These are phyloP conservation scores for Nemophila menziesii DNA, from an alignment of 257 asterid species.

Conservation along the genomic window DNA sequence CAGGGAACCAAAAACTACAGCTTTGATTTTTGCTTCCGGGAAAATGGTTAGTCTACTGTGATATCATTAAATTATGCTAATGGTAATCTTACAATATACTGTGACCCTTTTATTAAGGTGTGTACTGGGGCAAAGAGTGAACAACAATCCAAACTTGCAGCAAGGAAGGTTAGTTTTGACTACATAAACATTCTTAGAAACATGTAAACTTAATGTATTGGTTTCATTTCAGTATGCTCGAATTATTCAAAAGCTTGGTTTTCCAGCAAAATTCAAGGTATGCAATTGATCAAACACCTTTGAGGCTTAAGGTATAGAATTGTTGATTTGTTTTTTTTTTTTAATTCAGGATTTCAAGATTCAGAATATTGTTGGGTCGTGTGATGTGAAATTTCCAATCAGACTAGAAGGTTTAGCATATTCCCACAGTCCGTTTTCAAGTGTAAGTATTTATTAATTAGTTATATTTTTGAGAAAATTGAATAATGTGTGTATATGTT, in stretches of 20 bases:
- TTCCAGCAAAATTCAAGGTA: constrained; percentile 31
- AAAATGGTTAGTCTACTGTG: too few species aligned
- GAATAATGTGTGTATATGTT: not conserved
- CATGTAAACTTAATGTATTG: too few species aligned
- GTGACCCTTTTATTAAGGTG: too few species aligned
- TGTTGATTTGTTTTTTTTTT: not conserved
- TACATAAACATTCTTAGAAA: too few species aligned
- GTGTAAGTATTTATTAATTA: constrained; percentile 13
- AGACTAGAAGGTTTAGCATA: constrained; percentile 28
- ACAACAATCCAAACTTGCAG: too few species aligned
- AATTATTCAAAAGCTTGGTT: constrained; percentile 36
- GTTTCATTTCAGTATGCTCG: constrained; percentile 35
- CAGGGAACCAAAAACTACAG: too few species aligned
- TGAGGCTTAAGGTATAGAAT: not conserved
- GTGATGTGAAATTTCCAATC: constrained; percentile 26
- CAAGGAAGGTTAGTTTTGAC: too few species aligned
- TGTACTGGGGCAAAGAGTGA: too few species aligned
- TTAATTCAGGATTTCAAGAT: constrained; percentile 25
- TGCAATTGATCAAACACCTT: too few species aligned
- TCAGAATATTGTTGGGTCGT: constrained; percentile 29
- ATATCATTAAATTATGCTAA: too few species aligned
- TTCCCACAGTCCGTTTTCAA: constrained; percentile 24
- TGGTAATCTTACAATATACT: too few species aligned
- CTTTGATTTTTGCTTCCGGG: too few species aligned
- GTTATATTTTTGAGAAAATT: not conserved